phyloP scores from a whole-genome alignment of 768 basidiomycete species.

The Hygrocybe punicea region DNA sequence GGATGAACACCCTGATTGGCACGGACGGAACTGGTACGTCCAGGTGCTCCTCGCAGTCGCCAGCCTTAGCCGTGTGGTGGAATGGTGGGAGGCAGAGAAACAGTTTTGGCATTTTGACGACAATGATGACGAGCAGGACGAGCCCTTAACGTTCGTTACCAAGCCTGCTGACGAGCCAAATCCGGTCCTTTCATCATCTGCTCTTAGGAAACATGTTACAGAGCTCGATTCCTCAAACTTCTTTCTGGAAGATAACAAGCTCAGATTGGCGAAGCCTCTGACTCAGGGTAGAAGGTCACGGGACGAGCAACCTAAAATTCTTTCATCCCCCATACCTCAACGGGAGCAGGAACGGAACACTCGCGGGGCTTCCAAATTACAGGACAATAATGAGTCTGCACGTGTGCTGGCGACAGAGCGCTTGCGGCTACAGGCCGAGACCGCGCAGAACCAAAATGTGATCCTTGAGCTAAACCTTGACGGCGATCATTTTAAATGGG shows the following conservation, averaged over 20 bases:
- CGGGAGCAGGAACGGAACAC: constrained; percentile 34
- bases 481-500: constrained; percentile 92
- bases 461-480: constrained; percentile 93
- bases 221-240: constrained; percentile 46
- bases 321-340: constrained; percentile 34
- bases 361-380: constrained; percentile 43
- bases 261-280: constrained; percentile 48
- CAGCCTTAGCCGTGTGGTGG: constrained; percentile 91
- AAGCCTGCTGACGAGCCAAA: constrained; percentile 72
- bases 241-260: constrained; percentile 51
- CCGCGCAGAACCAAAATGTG: constrained; percentile 92
- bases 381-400: constrained; percentile 67
- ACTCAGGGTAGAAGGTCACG: constrained; percentile 53
- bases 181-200: constrained; percentile 28
- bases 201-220: constrained; percentile 40
- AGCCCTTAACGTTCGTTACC: constrained; percentile 89
- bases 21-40: constrained; percentile 97
- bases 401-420: constrained; percentile 87
- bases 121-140: constrained; percentile 84
- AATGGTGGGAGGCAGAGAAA: constrained; percentile 99
- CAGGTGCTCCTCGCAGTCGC: constrained; percentile 94
- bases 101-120: constrained; percentile 99
- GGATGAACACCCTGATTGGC: constrained; percentile 98
- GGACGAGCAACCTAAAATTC: constrained; percentile 55
- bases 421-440: constrained; percentile 85